phyloP scores from a whole-genome alignment of 2,329 filamentous ascomycete genomes.

The Amylocarpus encephaloides region DNA sequence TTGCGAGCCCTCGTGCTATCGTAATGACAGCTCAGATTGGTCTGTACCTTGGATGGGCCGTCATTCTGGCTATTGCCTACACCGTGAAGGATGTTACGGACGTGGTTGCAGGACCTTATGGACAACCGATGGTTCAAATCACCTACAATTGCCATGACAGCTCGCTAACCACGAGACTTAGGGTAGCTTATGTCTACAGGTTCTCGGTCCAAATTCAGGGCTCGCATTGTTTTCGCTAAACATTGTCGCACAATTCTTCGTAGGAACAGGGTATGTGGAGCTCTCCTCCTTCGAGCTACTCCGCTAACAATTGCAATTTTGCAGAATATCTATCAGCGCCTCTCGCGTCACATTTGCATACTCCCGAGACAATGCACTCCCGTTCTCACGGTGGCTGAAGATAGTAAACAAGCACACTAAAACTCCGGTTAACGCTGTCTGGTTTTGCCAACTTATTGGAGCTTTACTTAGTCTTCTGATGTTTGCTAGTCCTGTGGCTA shows the following conservation, averaged over 20 bases:
- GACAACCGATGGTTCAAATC: slow-evolving; percentile 54
- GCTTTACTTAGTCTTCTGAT: slow-evolving; percentile 56
- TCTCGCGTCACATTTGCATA: slow-evolving; percentile 68
- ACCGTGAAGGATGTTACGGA: slow-evolving; percentile 58
- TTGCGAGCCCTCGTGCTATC: slow-evolving; percentile 59
- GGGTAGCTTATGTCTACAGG: slow-evolving; percentile 54
- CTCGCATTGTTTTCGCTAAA: slow-evolving; percentile 59
- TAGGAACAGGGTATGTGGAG: slow-evolving; percentile 55
- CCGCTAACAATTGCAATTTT: neutral
- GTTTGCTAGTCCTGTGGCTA: slow-evolving; percentile 55
- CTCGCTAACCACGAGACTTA: slow-evolving; percentile 23
- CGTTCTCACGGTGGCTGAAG: slow-evolving; percentile 51
- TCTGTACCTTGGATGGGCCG: slow-evolving; percentile 55
- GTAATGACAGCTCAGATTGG: slow-evolving; percentile 55
- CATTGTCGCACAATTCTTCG: slow-evolving; percentile 63
- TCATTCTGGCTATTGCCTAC: slow-evolving; percentile 59
- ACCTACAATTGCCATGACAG: neutral
- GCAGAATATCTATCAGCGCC: slow-evolving; percentile 51
- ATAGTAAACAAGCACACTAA: slow-evolving; percentile 52
- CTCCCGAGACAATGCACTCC: slow-evolving; percentile 65
- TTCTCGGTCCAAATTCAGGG: slow-evolving; percentile 53
- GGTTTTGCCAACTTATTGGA: slow-evolving; percentile 57
- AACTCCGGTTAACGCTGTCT: slow-evolving; percentile 66
- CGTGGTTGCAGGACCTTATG: slow-evolving; percentile 54
- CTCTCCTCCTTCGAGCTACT: neutral